Conservation (phyloP, 1,139 yeast species). For the Pichia terricola region DNA sequence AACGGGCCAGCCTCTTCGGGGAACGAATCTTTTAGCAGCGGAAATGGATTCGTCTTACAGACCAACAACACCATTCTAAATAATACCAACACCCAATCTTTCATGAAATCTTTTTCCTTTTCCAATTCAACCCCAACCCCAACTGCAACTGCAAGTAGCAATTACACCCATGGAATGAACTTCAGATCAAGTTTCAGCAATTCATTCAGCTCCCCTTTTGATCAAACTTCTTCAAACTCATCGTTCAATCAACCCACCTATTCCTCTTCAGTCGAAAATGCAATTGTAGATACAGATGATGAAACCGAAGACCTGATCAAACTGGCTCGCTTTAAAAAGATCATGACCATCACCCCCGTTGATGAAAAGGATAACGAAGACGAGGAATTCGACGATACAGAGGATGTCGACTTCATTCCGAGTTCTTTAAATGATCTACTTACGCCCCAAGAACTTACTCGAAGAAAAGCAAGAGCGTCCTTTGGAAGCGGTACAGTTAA, state of each 20-base stretch:
- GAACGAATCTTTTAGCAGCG: too few species aligned
- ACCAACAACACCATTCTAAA: too few species aligned
- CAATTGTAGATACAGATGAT: conserved; percentile 16
- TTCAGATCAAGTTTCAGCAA: too few species aligned
- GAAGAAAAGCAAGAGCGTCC: conserved; percentile 50
- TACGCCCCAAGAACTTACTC: conserved; percentile 65
- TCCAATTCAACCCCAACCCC: too few species aligned
- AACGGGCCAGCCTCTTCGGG: too few species aligned
- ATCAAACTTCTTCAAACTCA: not conserved
- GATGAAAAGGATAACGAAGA: not conserved
- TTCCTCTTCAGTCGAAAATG: conserved; percentile 8
- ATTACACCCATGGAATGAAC: too few species aligned
- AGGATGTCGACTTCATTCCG: conserved; percentile 65
- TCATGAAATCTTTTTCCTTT: too few species aligned
- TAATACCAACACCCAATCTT: too few species aligned
- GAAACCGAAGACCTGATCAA: conserved; percentile 5
- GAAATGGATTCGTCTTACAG: too few species aligned
- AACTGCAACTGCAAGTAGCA: too few species aligned
- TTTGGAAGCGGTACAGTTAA: conserved; percentile 2
- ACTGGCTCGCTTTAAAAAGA: too few species aligned
- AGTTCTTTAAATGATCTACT: conserved; percentile 61
- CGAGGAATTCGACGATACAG: conserved; percentile 8
- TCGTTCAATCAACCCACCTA: not conserved
- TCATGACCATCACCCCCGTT: not conserved
- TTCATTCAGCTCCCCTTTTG: too few species aligned